Evolutionary conservation across 2,329 filamentous ascomycete genomes (phyloP).

Genomic region (Ascochyta clinopodiicola): DNA sequence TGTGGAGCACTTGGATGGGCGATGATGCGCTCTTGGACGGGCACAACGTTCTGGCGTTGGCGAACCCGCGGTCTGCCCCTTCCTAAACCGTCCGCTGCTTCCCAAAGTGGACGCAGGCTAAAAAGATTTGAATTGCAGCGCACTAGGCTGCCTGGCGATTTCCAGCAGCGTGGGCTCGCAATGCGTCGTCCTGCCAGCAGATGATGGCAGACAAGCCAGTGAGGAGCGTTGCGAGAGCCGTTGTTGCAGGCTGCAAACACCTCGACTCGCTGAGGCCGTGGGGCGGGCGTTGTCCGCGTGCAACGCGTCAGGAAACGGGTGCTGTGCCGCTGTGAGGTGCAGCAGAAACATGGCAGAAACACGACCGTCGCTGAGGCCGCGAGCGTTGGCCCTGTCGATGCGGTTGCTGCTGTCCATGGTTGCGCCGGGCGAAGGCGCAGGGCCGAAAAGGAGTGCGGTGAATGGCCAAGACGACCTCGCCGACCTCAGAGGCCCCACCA

Average conservation of each 20-base stretch:
- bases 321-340: slow-evolving; percentile 10
- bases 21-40: slow-evolving; percentile 17
- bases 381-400: slow-evolving; percentile 20
- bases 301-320: slow-evolving; percentile 12
- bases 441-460: slow-evolving; percentile 35
- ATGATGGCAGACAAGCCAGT: slow-evolving; percentile 29
- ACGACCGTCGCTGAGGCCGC: slow-evolving; percentile 6
- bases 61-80: slow-evolving; percentile 11
- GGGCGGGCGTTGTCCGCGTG: background rate
- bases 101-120: slow-evolving; percentile 19
- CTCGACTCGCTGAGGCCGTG: too few relatives aligned
- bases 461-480: slow-evolving; percentile 43
- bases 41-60: slow-evolving; percentile 22
- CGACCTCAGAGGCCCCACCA: slow-evolving; percentile 42
- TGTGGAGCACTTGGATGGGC: slow-evolving; percentile 11
- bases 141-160: slow-evolving; percentile 18
- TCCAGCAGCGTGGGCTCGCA: slow-evolving; percentile 27
- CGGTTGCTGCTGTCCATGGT: slow-evolving; percentile 5
- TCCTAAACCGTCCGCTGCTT: slow-evolving; percentile 28
- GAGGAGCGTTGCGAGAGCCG: slow-evolving; percentile 17
- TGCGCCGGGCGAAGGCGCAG: slow-evolving; percentile 30
- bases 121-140: slow-evolving; percentile 31
- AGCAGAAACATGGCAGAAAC: slow-evolving; percentile 16
- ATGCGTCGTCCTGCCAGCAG: slow-evolving; percentile 28
- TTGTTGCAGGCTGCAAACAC: slow-evolving; percentile 7